phyloP scores from a whole-genome alignment of 2,329 filamentous ascomycete species.

The Chaetomium sp. region DNA sequence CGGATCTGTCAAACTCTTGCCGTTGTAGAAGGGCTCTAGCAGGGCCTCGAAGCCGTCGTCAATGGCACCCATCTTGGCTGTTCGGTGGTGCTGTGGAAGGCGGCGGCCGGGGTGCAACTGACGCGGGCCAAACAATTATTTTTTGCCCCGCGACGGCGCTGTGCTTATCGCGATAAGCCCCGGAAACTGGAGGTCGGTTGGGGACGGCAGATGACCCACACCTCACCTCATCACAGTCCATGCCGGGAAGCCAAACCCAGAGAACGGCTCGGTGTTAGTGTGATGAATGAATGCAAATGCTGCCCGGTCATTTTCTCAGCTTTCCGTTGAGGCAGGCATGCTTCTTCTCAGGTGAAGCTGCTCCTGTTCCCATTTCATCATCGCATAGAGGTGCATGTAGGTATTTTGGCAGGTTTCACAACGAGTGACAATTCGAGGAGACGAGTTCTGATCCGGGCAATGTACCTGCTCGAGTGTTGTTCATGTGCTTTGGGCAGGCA shows the following conservation, averaged over 20 bases:
- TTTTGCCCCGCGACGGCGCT: constrained; percentile 29
- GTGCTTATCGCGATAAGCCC: constrained; percentile 26
- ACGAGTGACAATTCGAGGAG: not conserved
- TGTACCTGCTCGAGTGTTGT: too few species aligned
- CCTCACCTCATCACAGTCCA: not conserved
- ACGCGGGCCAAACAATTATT: constrained; percentile 26
- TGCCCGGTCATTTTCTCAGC: not conserved
- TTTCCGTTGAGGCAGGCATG: not conserved
- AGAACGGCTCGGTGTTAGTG: too few species aligned
- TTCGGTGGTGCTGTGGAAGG: constrained; percentile 24
- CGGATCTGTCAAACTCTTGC: constrained; percentile 66
- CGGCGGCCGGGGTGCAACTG: constrained; percentile 19
- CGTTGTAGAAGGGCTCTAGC: constrained; percentile 67
- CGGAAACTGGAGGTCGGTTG: constrained; percentile 15
- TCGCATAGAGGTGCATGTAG: not conserved
- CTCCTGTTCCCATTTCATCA: not conserved
- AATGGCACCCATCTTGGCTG: constrained; percentile 52
- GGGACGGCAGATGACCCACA: not conserved
- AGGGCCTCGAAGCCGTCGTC: constrained; percentile 69
- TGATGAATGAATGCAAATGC: too few species aligned
- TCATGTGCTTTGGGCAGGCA: too few species aligned
- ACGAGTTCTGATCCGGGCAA: not conserved
- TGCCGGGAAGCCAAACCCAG: not conserved
- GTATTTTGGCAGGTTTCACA: too few species aligned
- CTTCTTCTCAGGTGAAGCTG: not conserved